Evolutionary conservation across 2,329 filamentous ascomycete species (phyloP), one percentile per base, ranked within the genome.

Genomic region (Aspergillus sp.): DNA sequence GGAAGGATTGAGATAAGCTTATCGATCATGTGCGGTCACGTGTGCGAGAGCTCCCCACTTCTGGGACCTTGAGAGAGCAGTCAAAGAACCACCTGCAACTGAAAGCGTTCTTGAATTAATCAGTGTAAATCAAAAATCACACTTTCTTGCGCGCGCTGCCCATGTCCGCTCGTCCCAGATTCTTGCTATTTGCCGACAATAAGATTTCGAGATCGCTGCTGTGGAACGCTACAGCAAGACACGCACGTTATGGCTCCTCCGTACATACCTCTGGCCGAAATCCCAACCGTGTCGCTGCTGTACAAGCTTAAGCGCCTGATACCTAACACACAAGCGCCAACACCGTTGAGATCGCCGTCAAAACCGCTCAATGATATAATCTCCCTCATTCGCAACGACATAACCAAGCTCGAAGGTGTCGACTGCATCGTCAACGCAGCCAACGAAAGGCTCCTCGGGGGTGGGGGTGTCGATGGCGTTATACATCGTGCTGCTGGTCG

Each of bases 381-480:
- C 69, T 86, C 85, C 50, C 80, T 94, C 43, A 83, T 92, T 66
- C 85, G 86, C 60, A 86, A 87, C 68, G 92, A 97, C 76, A 96
- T 98, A 76, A 97, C 93, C 15, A 87, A 83, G 15, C 85, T 98
- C 4, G 75, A 83, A 34, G 61, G 54, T 7, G 84, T 93, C 50
- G 91, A 93, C 72, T 90, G 90, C 66, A 95, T 97, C 68, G 93
- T 98, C 75, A 98, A 98, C 75, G 94, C 95, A 1, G 94, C 95
- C 49, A 98, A 98, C 76, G 79, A 78, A 9, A 84, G 84, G 1
- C 86, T 98, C 0, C 83, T 91, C 0, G 93, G 93, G 58, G 95
- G 95, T 57, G 92, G 93, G n/a, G 95, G 95, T 41, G 93, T 98
- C 17, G 90, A 93, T 72, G 91, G 90, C 46, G 91, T 93, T 30